phyloP scores from a whole-genome alignment of 495 filamentous ascomycete genomes.

The Thozetella sp. region DNA sequence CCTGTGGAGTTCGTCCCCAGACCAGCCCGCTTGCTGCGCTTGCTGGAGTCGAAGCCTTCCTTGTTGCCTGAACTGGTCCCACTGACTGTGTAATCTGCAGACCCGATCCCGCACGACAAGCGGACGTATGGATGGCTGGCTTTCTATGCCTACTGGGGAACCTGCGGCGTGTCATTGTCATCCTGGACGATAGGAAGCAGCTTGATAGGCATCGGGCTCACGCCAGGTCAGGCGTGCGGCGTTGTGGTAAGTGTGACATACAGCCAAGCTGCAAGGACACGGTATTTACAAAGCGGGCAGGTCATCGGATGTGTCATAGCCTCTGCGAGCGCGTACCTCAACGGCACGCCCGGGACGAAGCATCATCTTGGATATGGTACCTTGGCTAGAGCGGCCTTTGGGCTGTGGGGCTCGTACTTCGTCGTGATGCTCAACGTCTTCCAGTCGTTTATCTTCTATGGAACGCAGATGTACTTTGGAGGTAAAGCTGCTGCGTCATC shows the following conservation, averaged over 20 bases:
- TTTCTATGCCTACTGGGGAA: background rate
- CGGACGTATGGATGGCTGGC: background rate
- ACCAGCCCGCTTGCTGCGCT: too few relatives aligned
- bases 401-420: slow-evolving; percentile 1
- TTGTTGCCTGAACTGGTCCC: too few relatives aligned
- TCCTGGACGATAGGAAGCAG: background rate
- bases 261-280: background rate
- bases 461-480: slow-evolving; percentile 1
- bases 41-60: too few relatives aligned
- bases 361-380: slow-evolving; percentile 1
- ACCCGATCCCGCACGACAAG: background rate
- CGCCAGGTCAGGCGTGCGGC: background rate
- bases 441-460: slow-evolving; percentile 3
- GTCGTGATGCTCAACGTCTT: slow-evolving; percentile 3
- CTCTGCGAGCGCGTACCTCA: background rate
- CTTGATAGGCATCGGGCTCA: background rate
- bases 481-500: background rate
- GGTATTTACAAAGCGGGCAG: background rate
- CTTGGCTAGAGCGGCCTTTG: background rate
- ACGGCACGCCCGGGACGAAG: background rate
- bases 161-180: background rate
- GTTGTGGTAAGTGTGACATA: background rate
- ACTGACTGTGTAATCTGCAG: too few relatives aligned
- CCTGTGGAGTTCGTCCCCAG: too few relatives aligned
- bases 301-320: background rate